A percentile compares a stretch with the other conserved stretches of the same genome.
These are phyloP conservation scores for Spiraea crenata DNA, from an alignment of 331 rosid genomes.

Conservation along the genomic window DNA sequence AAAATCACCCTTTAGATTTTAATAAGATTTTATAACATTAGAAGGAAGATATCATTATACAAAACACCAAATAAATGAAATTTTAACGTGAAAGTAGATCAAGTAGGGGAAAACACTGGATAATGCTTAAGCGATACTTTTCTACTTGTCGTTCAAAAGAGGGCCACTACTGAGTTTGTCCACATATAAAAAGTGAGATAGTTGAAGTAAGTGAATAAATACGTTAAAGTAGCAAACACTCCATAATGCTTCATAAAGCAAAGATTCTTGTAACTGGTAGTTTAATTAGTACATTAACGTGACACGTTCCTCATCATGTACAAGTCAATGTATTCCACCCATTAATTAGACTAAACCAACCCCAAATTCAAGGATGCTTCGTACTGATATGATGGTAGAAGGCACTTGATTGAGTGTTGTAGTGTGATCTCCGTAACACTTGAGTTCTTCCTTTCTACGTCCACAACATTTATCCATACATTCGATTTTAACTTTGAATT, in stretches of 20 bases:
- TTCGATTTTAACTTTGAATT: no score
- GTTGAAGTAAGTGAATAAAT: neutral
- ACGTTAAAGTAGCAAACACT: neutral
- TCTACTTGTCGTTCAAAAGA: neutral
- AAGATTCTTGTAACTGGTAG: neutral
- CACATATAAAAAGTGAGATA: neutral
- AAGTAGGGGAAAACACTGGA: no score
- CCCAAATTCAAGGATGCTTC: neutral
- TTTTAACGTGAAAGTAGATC: no score
- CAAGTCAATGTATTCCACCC: slow-evolving; percentile 8
- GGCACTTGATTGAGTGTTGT: neutral
- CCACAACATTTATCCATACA: no score
- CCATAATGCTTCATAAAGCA: neutral
- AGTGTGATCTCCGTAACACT: no score
- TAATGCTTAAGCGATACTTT: no score
- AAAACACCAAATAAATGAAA: no score
- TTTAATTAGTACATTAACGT: neutral
- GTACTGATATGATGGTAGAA: neutral
- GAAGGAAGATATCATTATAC: no score
- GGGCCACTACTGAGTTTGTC: neutral
- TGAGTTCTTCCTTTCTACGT: no score
- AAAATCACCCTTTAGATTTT: no score
- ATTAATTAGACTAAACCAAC: neutral
- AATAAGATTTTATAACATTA: no score
- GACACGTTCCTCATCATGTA: neutral